Conservation (phyloP, 345 rosid genomes). For the Gossypium australe region DNA sequence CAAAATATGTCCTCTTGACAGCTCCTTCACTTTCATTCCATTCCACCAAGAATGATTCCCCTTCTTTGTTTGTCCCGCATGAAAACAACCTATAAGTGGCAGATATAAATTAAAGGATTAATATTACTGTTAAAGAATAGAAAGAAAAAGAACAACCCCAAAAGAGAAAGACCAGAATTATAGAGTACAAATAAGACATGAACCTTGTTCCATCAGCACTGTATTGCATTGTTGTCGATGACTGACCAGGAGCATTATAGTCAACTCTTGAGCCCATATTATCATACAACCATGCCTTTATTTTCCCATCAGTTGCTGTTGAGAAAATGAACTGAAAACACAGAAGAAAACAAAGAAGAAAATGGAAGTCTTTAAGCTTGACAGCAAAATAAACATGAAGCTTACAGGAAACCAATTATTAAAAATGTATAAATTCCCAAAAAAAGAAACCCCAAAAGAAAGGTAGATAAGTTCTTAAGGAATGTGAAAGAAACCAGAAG, state of each 20-base stretch:
- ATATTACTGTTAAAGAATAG: neutral
- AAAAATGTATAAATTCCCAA: neutral
- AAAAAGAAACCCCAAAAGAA: neutral
- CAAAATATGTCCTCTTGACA: conserved; percentile 53
- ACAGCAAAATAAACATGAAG: conserved; percentile 2
- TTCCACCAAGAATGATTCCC: conserved; percentile 75
- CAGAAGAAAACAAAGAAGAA: neutral
- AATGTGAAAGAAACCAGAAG: neutral
- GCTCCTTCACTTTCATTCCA: conserved; percentile 91
- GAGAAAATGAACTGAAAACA: conserved; percentile 61
- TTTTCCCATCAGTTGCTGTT: conserved; percentile 75
- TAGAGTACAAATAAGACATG: neutral
- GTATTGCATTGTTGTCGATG: conserved; percentile 69
- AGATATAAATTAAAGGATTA: conserved; percentile 18
- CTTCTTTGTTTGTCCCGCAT: conserved; percentile 78
- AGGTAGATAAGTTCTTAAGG: neutral
- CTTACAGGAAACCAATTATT: neutral
- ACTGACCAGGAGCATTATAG: conserved; percentile 76
- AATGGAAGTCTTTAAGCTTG: conserved; percentile 5
- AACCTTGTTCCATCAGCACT: conserved; percentile 87
- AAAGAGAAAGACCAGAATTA: conserved; percentile 6
- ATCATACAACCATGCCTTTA: conserved; percentile 84
- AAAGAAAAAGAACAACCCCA: conserved; percentile 4
- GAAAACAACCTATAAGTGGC: conserved; percentile 54
- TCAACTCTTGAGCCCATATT: conserved; percentile 68